phyloP scores from a whole-genome alignment of 2,329 filamentous ascomycete species.

The Ophiostoma sp. region DNA sequence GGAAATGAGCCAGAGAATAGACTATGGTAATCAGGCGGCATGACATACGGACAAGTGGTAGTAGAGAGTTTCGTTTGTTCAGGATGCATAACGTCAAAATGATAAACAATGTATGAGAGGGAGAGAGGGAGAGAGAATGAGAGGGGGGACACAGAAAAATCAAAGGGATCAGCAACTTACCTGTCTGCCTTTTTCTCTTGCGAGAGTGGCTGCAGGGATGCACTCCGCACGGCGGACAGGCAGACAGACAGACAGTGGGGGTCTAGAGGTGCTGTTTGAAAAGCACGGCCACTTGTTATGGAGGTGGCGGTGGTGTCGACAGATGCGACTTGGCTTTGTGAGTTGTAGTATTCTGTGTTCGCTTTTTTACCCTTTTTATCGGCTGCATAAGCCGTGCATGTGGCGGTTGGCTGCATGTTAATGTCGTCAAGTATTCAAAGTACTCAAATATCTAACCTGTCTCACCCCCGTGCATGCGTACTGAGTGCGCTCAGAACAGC shows the following conservation, averaged over 20 bases:
- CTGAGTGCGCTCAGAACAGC: not conserved
- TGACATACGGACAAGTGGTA: not conserved
- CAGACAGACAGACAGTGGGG: not conserved
- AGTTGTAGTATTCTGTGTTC: not conserved
- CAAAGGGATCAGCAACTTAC: not conserved
- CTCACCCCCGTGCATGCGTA: not conserved
- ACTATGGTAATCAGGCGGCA: not conserved
- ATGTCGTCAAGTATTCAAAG: not conserved
- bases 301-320: not conserved
- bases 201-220: not conserved
- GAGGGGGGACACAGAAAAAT: not conserved
- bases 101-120: not conserved
- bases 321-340: constrained; percentile 1
- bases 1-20: not conserved
- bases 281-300: not conserved
- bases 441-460: not conserved
- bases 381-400: not conserved
- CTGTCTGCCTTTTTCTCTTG: not conserved
- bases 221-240: not conserved
- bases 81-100: not conserved
- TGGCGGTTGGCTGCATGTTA: not conserved
- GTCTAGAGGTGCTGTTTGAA: not conserved
- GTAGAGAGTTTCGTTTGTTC: not conserved
- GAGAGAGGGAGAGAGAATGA: too few species aligned
- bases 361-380: not conserved